phyloP scores from a whole-genome alignment of 257 asterid genomes.

The Gardenia jasminoides region DNA sequence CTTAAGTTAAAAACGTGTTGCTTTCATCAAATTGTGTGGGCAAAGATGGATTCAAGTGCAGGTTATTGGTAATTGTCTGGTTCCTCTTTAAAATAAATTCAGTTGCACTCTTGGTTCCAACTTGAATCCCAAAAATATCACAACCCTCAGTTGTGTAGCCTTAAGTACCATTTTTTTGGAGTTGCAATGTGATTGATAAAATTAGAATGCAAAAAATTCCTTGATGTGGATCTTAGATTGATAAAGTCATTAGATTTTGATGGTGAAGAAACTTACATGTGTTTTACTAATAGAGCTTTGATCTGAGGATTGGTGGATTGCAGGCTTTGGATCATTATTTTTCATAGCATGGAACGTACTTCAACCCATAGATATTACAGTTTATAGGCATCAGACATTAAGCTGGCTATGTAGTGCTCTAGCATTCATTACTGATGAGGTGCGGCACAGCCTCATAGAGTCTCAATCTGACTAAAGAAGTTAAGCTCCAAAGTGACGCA shows the following conservation, averaged over 20 bases:
- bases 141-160: not conserved
- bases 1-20: not conserved
- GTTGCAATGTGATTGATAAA: not conserved
- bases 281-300: not conserved
- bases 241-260: not conserved
- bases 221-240: not conserved
- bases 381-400: not conserved
- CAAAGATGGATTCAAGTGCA: not conserved
- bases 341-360: not conserved
- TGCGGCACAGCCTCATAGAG: not conserved
- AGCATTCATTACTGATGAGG: not conserved
- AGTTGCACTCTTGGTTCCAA: not conserved
- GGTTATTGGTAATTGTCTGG: not conserved
- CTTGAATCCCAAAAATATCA: not conserved
- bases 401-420: not conserved
- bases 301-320: not conserved
- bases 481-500: not conserved
- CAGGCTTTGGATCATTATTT: not conserved
- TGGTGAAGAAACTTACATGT: not conserved
- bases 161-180: not conserved
- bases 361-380: not conserved
- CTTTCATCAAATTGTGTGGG: not conserved
- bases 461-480: not conserved
- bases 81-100: not conserved
- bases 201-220: not conserved